phyloP scores from a whole-genome alignment of 2,329 filamentous ascomycete genomes.

The Colletotrichum sansevieriae region DNA sequence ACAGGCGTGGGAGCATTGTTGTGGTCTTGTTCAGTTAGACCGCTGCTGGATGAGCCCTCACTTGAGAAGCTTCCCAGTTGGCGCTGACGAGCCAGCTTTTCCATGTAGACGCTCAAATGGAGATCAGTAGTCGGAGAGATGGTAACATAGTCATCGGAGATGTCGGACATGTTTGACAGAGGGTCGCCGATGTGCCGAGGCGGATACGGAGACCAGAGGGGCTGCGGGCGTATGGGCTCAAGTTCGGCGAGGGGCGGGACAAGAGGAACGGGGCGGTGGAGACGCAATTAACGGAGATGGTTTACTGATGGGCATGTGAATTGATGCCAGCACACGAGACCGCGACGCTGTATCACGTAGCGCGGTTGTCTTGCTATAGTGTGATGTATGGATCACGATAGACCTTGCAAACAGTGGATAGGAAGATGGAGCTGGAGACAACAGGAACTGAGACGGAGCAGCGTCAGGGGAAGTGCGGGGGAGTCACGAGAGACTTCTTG shows the following conservation, averaged over 20 bases:
- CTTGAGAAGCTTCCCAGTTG: conserved; percentile 30
- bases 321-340: conserved; percentile 1
- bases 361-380: not conserved
- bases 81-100: conserved; percentile 27
- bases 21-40: conserved; percentile 10
- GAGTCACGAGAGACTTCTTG: conserved; percentile 29
- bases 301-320: conserved; percentile 22
- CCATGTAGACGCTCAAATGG: conserved; percentile 37
- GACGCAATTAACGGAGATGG: conserved; percentile 22
- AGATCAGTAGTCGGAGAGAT: conserved; percentile 37
- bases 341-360: not conserved
- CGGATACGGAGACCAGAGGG: conserved; percentile 17
- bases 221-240: conserved; percentile 19
- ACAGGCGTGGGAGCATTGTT: not conserved
- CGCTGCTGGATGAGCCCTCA: conserved; percentile 27
- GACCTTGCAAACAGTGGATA: not conserved
- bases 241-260: conserved; percentile 13
- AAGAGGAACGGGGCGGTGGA: conserved; percentile 23
- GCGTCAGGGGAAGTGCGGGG: conserved; percentile 40
- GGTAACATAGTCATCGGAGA: conserved; percentile 40
- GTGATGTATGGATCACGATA: conserved; percentile 9
- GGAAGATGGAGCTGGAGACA: not conserved
- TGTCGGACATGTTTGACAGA: conserved; percentile 37
- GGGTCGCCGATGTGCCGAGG: conserved; percentile 23
- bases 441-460: conserved; percentile 37